Evolutionary conservation across 768 basidiomycete species (phyloP), one percentile per base, ranked within the genome.

Genomic region (Pholiota molesta): DNA sequence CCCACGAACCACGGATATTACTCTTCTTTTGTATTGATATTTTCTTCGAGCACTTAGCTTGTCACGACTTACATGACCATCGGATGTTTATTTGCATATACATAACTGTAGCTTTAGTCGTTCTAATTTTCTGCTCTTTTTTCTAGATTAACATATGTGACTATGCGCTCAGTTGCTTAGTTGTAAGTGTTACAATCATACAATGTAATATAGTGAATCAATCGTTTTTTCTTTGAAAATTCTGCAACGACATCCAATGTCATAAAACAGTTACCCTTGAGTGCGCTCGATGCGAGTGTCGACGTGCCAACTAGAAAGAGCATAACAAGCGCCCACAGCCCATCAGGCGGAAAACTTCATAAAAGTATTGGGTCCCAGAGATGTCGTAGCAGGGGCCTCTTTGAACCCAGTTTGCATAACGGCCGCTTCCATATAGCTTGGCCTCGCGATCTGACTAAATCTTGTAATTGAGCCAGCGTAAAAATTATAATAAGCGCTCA

Each of bases 21-120:
- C 42, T 8, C n/a, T 44, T 17, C n/a, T 21, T 44, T 19, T 2
- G 3, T n/a, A 21, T 44, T 17, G n/a, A 44, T 5, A 44, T 19
- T 44, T 26, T 49, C 7, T 26, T 26, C 21, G 23, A 49, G 13
- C 47, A 19, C 11, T 21, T 49, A 19, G 47, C n/a, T 49, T 49
- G n/a, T 49, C 11, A 49, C 23, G 19, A 49, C 14, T 21, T 44
- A n/a, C 8, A 49, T 14, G 23, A 49, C 8, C 23, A 26, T 19
- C 19, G 11, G 19, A n/a, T 19, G 17, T 29, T 44, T 21, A 45
- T 57, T 56, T 26, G 21, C 23, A 51, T 39, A 53, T 47, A 52
- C 58, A 23, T 11, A 54, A 45, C 42, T 60, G 59, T 60, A 54
- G 53, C 59, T 11, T 35, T 55, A 60, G 40, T 54, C 51, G 26